Conservation (phyloP, 176 grass and related monocot genomes). For the Zizania latifolia region DNA sequence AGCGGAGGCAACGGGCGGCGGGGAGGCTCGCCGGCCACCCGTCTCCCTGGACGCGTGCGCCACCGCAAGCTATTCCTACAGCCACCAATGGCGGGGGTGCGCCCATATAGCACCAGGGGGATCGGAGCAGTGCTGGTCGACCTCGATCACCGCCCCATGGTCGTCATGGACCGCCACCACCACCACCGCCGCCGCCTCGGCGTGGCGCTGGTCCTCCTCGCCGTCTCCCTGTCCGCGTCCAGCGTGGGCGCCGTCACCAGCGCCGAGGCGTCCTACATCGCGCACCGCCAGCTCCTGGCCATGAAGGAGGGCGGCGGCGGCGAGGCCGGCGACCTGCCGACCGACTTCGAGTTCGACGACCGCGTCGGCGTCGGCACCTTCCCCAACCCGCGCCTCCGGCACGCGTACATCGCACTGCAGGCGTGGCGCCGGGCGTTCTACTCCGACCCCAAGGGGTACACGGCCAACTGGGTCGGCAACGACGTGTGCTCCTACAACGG, state of each 20-base stretch:
- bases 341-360: conserved; percentile 41
- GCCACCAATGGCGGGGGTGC: not conserved
- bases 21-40: not conserved
- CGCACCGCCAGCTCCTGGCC: conserved; percentile 41
- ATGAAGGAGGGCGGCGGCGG: conserved; percentile 17
- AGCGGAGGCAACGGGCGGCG: not conserved
- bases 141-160: no score
- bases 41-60: not conserved
- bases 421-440: conserved; percentile 58
- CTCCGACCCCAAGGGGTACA: conserved; percentile 50
- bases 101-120: not conserved
- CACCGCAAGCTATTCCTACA: not conserved
- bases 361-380: conserved; percentile 12
- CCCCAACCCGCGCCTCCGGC: conserved; percentile 35
- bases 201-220: not conserved
- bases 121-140: not conserved
- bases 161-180: conserved; percentile 8
- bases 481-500: conserved; percentile 54
- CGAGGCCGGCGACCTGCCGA: conserved; percentile 13
- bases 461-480: conserved; percentile 31
- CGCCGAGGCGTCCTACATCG: conserved; percentile 41
- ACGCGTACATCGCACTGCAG: conserved; percentile 50
- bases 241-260: conserved; percentile 2
- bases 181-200: conserved; percentile 15
- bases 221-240: not conserved